Evolutionary conservation across 768 basidiomycete genomes (phyloP).

Genomic region (Russula ochroleuca): DNA sequence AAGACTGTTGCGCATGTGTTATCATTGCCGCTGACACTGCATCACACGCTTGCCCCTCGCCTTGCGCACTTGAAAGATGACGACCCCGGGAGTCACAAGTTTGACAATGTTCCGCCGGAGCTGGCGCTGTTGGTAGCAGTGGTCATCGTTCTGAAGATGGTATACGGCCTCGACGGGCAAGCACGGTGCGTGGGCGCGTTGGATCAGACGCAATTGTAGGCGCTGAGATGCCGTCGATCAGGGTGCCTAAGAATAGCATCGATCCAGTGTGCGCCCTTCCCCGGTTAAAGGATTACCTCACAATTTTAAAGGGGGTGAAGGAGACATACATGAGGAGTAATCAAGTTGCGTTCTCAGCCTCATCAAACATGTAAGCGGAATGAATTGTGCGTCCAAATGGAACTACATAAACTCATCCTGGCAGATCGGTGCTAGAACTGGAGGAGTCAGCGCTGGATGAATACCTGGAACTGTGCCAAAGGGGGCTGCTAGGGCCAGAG

Average conservation of each 20-base stretch:
- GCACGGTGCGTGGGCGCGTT: slow-evolving; percentile 40
- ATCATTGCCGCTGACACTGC: slow-evolving; percentile 57
- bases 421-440: slow-evolving; percentile 21
- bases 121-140: slow-evolving; percentile 53
- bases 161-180: slow-evolving; percentile 76
- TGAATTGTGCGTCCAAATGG: not conserved
- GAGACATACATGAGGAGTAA: slow-evolving; percentile 10
- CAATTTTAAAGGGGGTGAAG: slow-evolving; percentile 15
- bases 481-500: slow-evolving; percentile 10
- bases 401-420: not conserved
- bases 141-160: slow-evolving; percentile 75
- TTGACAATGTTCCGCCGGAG: slow-evolving; percentile 68
- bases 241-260: slow-evolving; percentile 8
- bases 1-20: slow-evolving; percentile 56
- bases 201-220: not conserved
- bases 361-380: slow-evolving; percentile 21
- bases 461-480: slow-evolving; percentile 22
- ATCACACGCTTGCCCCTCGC: slow-evolving; percentile 48
- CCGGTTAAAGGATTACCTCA: slow-evolving; percentile 23
- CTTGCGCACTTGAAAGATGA: slow-evolving; percentile 36
- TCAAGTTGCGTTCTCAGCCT: slow-evolving; percentile 21
- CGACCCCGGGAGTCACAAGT: slow-evolving; percentile 47
- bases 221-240: slow-evolving; percentile 40
- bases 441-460: slow-evolving; percentile 18
- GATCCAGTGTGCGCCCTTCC: slow-evolving; percentile 28